Base-by-base conservation (phyloP, 2,329 filamentous ascomycete species). In the Aureobasidium sp. region DNA sequence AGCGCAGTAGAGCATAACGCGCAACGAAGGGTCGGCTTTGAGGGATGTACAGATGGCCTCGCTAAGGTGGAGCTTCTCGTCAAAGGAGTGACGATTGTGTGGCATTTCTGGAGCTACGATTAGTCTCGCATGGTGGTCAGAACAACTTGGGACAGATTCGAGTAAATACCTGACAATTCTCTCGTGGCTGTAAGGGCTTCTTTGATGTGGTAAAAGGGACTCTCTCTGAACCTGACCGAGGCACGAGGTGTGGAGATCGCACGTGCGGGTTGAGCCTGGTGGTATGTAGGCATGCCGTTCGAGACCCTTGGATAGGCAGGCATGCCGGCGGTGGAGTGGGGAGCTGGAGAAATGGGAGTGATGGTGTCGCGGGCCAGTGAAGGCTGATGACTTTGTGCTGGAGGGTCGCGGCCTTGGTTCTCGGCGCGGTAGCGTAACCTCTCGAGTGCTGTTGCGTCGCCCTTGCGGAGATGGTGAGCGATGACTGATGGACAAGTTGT, bases 1-100 rank as follows among this genome's bases (percentile, higher is more conserved):
- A 3, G 90, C 86, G 69, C 91, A 96, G 71, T 95, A 96, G 4
- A 97, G 80, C 83, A 97, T 87, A 44, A 96, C 80, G 54, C 86
- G 83, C 68, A 88, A 76, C 13, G 81, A 81, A n/a, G 80, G 77
- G 64, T 93, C 85, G 8, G 74, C 72, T 30, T 81, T 75, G 53
- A 91, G 79, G 49, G 80, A 80, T 42, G 82, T 74, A 8, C 86
- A 78, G 11, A 78, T 73, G 2, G 81, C 76, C 32, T 81, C 72
- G 15, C 81, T 82, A 59, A 86, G 79, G 8, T 79, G 71, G 69
- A 86, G 82, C 77, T 85, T 72, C 66, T 87, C 83, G 54, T 78
- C 77, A 36, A 82, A 76, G 41, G 79, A 85, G 66, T 85, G 81
- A 66, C 83, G 77, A 50, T 85, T 84, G 63, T 78, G 77, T 65